A percentile compares a stretch with the other conserved stretches of the same genome.
Conservation (phyloP, 2,329 filamentous ascomycete genomes). For the Fusarium nygamai region DNA sequence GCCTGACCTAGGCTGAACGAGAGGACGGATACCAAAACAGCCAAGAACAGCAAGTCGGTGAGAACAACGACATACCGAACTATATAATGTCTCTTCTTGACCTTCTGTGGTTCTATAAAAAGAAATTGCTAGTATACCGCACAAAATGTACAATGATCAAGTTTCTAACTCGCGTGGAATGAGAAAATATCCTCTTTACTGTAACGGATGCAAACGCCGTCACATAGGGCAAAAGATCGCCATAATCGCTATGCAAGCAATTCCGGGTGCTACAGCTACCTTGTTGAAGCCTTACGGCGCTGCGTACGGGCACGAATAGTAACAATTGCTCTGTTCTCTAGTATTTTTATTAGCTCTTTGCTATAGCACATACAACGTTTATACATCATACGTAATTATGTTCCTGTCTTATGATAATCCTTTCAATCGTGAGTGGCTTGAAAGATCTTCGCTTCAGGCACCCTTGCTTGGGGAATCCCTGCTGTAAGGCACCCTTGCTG, state of each 20-base stretch:
- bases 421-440: not conserved
- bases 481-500: not conserved
- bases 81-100: not conserved
- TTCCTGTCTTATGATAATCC: not conserved
- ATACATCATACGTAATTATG: fast-evolving
- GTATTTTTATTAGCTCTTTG: not conserved
- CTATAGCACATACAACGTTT: fast-evolving
- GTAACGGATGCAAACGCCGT: not conserved
- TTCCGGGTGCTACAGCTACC: not conserved
- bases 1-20: fast-evolving
- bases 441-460: not conserved
- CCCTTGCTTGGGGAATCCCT: not conserved
- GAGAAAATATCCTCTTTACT: not conserved
- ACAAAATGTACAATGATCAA: too few relatives aligned
- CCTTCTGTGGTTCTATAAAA: fast-evolving
- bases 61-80: too few relatives aligned
- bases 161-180: not conserved
- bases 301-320: not conserved
- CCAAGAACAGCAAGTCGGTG: too few relatives aligned
- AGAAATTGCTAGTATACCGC: not conserved
- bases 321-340: not conserved
- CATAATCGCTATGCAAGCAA: not conserved
- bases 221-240: fast-evolving
- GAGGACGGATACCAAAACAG: not conserved
- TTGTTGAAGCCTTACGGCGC: fast-evolving